Evolutionary conservation across 2,329 filamentous ascomycete species (phyloP), one percentile per base, ranked within the genome.

Genomic region (Fusarium sterilihyphosum): DNA sequence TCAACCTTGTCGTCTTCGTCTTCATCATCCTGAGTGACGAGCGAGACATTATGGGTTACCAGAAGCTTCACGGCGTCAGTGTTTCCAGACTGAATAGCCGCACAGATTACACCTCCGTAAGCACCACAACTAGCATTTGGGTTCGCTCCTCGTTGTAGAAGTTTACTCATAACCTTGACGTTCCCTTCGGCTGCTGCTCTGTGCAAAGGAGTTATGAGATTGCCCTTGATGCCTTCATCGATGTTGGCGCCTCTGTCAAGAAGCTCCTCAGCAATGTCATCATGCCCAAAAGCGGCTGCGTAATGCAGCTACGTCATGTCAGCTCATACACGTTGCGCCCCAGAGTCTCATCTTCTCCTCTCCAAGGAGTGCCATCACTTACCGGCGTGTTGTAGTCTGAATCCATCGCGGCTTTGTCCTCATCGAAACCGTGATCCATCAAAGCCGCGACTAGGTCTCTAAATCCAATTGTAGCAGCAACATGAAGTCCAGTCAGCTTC

Each of bases 81-180:
- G 22, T 84, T 85, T 8, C 84, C 84, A 3, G 83, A 85, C 16
- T 77, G 79, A 16, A 85, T 85, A 3, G 84, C 84, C 2, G 83
- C 80, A 44, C 84, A 85, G 22, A 85, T 80, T 1, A 85, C 83
- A 0, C 80, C 81, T 0, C 83, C 60, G 76, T 77, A 29, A 74
- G 75, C 3, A 68, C 57, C 12, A 73, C 76, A 52, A 65, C 70
- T 33, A 3, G 83, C 82, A 49, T 85, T 84, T 2, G 82, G 76
- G 38, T 84, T 76, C 6, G 84, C 84, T 11, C 81, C 80, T 65
- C 81, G 76, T 20, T 82, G 65, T 0, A 85, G 73, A 6, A 85
- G 75, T 57, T 82, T 84, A 22, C 78, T 78, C 84, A 85, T 85
- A 7, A 84, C 82, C 29, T 82, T 80, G 7, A 84, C 80, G 31